Base-by-base conservation (phyloP, 2,329 filamentous ascomycete species). In the Hypoxylon sp. region DNA sequence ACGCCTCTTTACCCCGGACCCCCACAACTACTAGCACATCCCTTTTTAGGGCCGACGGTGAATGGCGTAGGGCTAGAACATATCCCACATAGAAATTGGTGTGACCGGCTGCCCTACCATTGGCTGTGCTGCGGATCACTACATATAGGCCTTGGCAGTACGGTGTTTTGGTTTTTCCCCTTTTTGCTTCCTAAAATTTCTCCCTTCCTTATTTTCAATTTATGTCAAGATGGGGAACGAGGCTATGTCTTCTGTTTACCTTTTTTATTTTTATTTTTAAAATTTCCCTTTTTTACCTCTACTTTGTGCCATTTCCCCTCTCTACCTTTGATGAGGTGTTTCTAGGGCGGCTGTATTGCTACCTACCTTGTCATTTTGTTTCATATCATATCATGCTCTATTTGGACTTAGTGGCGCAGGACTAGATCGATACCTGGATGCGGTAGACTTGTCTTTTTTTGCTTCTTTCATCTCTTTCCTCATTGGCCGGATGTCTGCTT, bases 51-150 rank as follows among this genome's bases (percentile, higher is more conserved):
- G 49, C 57, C 28, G 51, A 51, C 50, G 25, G 38, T 50, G 19
- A 57, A 68, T 63, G 65, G 68, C 62, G 65, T 58, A 68, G 61
- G 68, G 68, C 61, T 63, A 55, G 60, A 43, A 57, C 34, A 49
- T 57, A 63, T 36, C 56, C n/a, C 38, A 45, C 63, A 63, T 64
- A 61, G 46, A 70, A 41, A 56, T 62, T 43, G 51, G 53, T 58
- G 36, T 55, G 56, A 19, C 55, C n/a, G 28, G 38, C 46, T n/a
- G n/a, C n/a, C n/a, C n/a, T n/a, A n/a, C n/a, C 11, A 56, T 63
- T 59, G 56, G 65, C 30, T 34, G 5, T 46, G 30, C 23, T 49
- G 13, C 50, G 32, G 49, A 19, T 59, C 55, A 41, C 38, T 70
- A 55, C 68, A 65, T 70, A 65, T 32, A 53, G 38, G 59, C 5